These are phyloP conservation scores for Paecilomyces niveus DNA, from an alignment of 2,329 filamentous ascomycete species.

Conservation along the genomic window DNA sequence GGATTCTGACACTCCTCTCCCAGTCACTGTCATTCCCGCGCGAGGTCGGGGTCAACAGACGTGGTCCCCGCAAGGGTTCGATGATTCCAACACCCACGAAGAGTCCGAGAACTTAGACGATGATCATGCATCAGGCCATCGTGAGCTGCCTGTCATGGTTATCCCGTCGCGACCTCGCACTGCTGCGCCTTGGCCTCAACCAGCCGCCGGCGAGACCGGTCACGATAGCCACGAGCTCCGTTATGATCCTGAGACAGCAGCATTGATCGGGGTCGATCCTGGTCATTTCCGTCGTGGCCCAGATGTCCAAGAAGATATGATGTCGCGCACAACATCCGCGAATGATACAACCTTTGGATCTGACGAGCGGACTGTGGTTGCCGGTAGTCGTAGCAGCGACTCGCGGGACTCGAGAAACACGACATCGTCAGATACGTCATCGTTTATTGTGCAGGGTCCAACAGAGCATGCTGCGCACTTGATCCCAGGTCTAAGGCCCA, in stretches of 20 bases:
- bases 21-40: constrained; percentile 56
- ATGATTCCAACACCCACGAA: constrained; percentile 17
- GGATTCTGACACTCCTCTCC: constrained; percentile 36
- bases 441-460: not conserved
- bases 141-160: constrained; percentile 45
- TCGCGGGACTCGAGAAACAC: not conserved
- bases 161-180: constrained; percentile 52
- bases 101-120: constrained; percentile 5
- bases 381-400: not conserved
- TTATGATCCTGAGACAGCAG: constrained; percentile 33
- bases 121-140: not conserved
- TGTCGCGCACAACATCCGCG: not conserved
- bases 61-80: constrained; percentile 43
- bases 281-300: constrained; percentile 5
- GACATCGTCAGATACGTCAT: not conserved
- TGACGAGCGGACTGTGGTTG: not conserved
- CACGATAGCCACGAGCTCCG: constrained; percentile 23
- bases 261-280: constrained; percentile 23
- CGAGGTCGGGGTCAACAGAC: constrained; percentile 47
- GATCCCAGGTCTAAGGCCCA: not conserved
- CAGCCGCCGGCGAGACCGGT: constrained; percentile 19
- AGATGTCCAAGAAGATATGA: not conserved
- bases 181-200: constrained; percentile 49
- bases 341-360: not conserved
- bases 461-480: not conserved